These are phyloP conservation scores for Fusarium begoniae DNA, from an alignment of 2,329 filamentous ascomycete species.

Conservation along the genomic window DNA sequence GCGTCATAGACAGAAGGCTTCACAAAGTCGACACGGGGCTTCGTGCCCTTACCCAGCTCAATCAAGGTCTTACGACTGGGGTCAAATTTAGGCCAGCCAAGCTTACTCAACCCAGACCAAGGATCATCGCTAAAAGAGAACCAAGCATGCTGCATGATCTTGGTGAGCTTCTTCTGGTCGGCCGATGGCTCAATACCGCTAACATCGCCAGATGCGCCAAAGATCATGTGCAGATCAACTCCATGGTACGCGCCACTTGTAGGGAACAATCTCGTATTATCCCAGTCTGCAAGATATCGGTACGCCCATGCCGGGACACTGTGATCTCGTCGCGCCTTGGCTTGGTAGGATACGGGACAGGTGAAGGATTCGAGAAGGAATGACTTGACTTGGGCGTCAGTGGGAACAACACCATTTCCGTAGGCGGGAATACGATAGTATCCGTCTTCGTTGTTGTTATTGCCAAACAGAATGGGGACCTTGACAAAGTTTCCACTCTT, in stretches of 20 bases:
- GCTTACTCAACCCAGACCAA: constrained; percentile 41
- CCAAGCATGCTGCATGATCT: constrained; percentile 54
- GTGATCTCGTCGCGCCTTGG: constrained; percentile 45
- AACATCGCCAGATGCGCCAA: constrained; percentile 52
- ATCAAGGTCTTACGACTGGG: constrained; percentile 19
- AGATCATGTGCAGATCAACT: constrained; percentile 58
- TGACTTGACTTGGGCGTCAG: constrained; percentile 46
- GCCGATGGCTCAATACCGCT: constrained; percentile 48
- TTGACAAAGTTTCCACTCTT: constrained; percentile 49
- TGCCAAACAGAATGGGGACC: constrained; percentile 54
- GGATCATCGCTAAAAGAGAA: constrained; percentile 52
- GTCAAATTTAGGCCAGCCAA: constrained; percentile 42
- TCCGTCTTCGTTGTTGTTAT: constrained; percentile 57
- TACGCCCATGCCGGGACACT: constrained; percentile 55
- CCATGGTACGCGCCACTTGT: constrained; percentile 61
- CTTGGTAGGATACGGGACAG: constrained; percentile 55
- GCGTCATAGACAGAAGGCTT: constrained; percentile 26
- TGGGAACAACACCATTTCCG: constrained; percentile 50
- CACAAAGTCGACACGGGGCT: constrained; percentile 9
- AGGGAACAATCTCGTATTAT: constrained; percentile 56
- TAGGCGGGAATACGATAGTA: constrained; percentile 58
- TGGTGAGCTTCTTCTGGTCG: constrained; percentile 46
- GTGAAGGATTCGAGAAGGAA: constrained; percentile 58
- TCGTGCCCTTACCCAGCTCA: constrained; percentile 13
- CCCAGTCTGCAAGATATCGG: constrained; percentile 60